Conservation (phyloP, 306 rosid species). For the Vigna angularis region DNA sequence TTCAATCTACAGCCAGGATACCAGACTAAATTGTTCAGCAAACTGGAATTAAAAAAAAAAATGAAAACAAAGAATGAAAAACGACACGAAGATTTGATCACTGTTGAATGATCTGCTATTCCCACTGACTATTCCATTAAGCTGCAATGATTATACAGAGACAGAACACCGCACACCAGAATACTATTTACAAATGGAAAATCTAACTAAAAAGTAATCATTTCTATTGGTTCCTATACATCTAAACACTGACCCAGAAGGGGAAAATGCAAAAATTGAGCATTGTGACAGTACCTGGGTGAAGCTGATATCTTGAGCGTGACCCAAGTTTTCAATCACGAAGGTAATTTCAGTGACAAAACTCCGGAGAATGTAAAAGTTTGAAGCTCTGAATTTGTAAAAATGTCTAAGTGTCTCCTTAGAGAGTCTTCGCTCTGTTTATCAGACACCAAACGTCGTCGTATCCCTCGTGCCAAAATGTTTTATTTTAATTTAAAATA, state of each 20-base stretch:
- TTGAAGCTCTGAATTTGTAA: background rate
- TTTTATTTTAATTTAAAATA: no score
- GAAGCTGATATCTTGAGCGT: slow-evolving; percentile 58
- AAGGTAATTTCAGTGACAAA: background rate
- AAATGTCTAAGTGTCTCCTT: background rate
- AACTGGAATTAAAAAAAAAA: background rate
- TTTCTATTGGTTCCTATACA: background rate
- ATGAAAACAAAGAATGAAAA: background rate
- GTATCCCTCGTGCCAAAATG: background rate
- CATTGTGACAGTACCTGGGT: slow-evolving; percentile 50
- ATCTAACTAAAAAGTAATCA: background rate
- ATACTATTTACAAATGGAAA: slow-evolving; percentile 31
- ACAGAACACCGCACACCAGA: background rate
- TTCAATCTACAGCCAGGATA: background rate
- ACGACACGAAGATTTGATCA: background rate
- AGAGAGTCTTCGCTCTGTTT: no score
- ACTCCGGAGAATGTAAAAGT: background rate
- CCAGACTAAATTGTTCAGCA: background rate
- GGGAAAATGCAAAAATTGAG: background rate
- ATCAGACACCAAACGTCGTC: background rate
- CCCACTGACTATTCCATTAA: background rate
- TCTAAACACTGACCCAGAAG: slow-evolving; percentile 26
- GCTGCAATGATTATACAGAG: background rate
- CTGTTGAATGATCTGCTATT: slow-evolving; percentile 1
- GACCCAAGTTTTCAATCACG: background rate